Evolutionary conservation across 2,329 filamentous ascomycete genomes (phyloP).

Genomic region (Chaetomiaceae sp.): DNA sequence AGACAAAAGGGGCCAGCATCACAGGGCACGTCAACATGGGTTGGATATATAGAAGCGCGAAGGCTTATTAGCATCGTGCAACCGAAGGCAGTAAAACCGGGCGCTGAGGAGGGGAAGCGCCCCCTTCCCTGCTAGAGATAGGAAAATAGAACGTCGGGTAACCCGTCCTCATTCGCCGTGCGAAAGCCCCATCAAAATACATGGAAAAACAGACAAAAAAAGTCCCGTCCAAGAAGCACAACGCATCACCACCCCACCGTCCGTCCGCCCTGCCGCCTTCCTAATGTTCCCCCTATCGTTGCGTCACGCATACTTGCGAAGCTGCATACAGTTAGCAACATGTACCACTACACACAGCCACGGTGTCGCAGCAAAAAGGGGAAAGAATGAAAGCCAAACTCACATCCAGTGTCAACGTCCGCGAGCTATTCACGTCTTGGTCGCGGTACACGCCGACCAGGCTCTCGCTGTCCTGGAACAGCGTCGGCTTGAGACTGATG

Average conservation of each 20-base stretch:
- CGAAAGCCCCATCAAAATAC: neutral
- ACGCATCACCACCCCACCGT: neutral
- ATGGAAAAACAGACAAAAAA: no score
- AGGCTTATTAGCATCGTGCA: no score
- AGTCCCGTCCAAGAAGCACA: neutral
- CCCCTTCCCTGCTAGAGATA: neutral
- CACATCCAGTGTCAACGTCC: slow-evolving; percentile 90
- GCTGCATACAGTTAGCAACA: slow-evolving; percentile 16
- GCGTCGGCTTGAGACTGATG: slow-evolving; percentile 87
- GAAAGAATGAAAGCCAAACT: slow-evolving; percentile 40
- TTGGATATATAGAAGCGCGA: neutral
- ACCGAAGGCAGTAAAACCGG: neutral
- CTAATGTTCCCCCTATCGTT: slow-evolving; percentile 3
- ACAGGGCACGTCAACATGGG: neutral
- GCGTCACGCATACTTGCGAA: slow-evolving; percentile 20
- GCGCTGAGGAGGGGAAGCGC: no score
- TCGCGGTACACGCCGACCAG: slow-evolving; percentile 94
- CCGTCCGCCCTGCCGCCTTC: no score
- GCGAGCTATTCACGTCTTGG: slow-evolving; percentile 86
- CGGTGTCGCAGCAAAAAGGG: neutral
- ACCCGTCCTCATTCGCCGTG: neutral
- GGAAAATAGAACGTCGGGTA: neutral
- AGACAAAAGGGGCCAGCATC: neutral
- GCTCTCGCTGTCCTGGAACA: slow-evolving; percentile 96
- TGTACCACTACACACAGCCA: neutral